Evolutionary conservation across 352 stramenopile species (phyloP).

Genomic region (Phytopythium kandeliae): DNA sequence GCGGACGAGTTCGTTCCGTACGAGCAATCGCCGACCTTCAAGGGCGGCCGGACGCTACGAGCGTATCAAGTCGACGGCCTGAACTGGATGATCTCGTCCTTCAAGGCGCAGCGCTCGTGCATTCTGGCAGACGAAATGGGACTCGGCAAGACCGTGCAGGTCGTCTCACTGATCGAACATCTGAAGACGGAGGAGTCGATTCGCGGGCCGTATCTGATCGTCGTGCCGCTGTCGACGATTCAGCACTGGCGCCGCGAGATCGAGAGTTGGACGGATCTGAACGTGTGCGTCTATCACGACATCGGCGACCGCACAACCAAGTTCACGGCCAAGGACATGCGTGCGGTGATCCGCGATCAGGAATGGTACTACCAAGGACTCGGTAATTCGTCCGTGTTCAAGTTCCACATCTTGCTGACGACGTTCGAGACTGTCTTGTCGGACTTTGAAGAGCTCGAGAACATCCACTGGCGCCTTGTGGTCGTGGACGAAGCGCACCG

Average conservation of each 20-base stretch:
- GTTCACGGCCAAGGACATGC: conserved; percentile 86
- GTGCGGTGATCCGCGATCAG: conserved; percentile 76
- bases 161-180: conserved; percentile 91
- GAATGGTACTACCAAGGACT: conserved; percentile 88
- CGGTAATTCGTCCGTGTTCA: conserved; percentile 91
- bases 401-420: conserved; percentile 83
- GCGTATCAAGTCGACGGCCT: conserved; percentile 84
- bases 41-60: conserved; percentile 75
- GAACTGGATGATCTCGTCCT: conserved; percentile 88
- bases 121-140: conserved; percentile 92
- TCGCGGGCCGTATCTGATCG: conserved; percentile 79
- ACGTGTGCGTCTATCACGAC: conserved; percentile 98
- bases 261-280: conserved; percentile 95
- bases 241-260: conserved; percentile 87
- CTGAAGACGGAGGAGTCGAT: conserved; percentile 79
- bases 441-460: conserved; percentile 84
- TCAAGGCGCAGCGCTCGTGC: conserved; percentile 83
- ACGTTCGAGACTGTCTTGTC: conserved; percentile 80
- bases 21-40: conserved; percentile 85
- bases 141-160: conserved; percentile 94
- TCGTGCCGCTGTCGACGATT: conserved; percentile 85
- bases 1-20: conserved; percentile 85
- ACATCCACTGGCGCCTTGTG: conserved; percentile 79
- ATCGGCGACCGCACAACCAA: conserved; percentile 74
- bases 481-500: conserved; percentile 84